These are phyloP conservation scores for Botryococcus braunii DNA, from an alignment of 163 green algal genomes.

Conservation along the genomic window DNA sequence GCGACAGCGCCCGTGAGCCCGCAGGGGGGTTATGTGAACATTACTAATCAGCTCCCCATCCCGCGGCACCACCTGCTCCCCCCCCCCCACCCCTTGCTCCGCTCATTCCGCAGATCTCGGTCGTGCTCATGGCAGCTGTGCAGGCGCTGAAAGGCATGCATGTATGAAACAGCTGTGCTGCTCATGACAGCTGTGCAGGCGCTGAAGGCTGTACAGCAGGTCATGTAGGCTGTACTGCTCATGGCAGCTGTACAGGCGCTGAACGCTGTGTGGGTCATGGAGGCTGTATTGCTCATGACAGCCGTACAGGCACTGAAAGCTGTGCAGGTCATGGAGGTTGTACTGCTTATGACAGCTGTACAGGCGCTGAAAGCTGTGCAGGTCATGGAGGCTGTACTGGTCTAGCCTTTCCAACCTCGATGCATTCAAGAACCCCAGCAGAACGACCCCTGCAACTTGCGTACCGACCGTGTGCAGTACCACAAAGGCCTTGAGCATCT, in stretches of 20 bases:
- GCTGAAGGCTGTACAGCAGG: background rate
- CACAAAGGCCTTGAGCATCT: too few species aligned
- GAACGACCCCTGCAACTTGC: too few species aligned
- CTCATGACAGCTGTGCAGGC: background rate
- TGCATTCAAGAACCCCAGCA: too few species aligned
- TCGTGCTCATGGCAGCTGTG: background rate
- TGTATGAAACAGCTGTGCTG: background rate
- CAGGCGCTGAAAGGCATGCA: background rate
- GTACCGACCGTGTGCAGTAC: too few species aligned
- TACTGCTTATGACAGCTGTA: background rate
- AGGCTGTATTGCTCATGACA: background rate
- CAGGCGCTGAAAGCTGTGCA: background rate
- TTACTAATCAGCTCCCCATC: slow-evolving; percentile 24
- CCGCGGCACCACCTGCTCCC: slow-evolving; percentile 24
- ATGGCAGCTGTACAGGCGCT: background rate
- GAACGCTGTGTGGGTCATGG: background rate
- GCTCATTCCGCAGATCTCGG: background rate
- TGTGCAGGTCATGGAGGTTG: background rate
- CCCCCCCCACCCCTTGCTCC: background rate
- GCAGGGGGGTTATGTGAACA: slow-evolving; percentile 86
- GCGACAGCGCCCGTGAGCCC: slow-evolving; percentile 66
- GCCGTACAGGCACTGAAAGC: background rate
- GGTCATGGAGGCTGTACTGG: background rate
- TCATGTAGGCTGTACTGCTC: background rate
- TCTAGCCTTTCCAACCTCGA: too few species aligned